phyloP scores from a whole-genome alignment of 2,329 filamentous ascomycete genomes.

The Sclerotinia trifoliorum region DNA sequence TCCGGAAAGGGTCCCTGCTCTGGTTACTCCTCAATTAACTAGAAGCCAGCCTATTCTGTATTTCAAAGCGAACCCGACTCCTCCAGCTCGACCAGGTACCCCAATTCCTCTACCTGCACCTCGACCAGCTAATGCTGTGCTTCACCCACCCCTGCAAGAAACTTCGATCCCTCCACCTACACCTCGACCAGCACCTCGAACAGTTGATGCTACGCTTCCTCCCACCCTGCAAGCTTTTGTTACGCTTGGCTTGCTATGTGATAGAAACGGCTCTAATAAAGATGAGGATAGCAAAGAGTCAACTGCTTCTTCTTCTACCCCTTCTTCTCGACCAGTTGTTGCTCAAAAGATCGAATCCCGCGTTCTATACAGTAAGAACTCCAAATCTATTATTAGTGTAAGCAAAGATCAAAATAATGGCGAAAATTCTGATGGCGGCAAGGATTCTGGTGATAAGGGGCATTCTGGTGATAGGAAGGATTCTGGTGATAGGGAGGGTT shows the following conservation, averaged over 20 bases:
- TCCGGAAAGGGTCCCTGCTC: background rate
- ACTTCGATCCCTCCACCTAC: background rate
- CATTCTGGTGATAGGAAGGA: background rate
- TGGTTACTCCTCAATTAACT: background rate
- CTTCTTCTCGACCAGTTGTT: background rate
- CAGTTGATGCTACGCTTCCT: background rate
- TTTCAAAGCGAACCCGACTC: too few relatives aligned
- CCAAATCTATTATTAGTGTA: background rate
- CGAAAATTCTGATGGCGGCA: background rate
- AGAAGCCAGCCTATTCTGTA: background rate
- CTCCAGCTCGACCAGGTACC: background rate
- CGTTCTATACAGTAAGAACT: background rate
- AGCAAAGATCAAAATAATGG: background rate
- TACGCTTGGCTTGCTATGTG: background rate
- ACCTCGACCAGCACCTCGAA: background rate
- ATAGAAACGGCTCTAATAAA: background rate
- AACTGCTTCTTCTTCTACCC: background rate
- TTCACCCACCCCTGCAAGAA: too few relatives aligned
- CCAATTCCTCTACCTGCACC: too few relatives aligned
- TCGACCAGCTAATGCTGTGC: background rate
- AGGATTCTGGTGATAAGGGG: too few relatives aligned
- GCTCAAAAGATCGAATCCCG: too few relatives aligned
- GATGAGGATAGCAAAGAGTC: background rate
- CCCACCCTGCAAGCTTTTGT: background rate
- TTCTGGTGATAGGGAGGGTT: too few relatives aligned